Evolutionary conservation across 2,329 filamentous ascomycete genomes (phyloP).

Genomic region (Blastomyces gilchristii): DNA sequence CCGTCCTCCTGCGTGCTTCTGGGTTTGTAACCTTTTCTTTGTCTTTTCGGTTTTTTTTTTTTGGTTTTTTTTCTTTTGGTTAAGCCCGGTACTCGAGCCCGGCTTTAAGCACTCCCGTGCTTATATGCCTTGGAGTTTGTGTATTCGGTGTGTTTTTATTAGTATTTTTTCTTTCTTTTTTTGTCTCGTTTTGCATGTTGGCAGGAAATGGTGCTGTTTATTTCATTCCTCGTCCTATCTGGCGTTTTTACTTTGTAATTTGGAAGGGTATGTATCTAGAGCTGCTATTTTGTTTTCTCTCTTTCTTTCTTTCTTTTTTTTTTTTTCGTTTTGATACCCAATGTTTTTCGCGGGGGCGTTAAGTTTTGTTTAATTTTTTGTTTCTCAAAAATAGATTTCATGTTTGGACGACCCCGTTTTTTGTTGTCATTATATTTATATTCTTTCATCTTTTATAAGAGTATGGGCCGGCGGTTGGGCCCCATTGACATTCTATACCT

Average conservation of each 20-base stretch:
- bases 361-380: neutral
- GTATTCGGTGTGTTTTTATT: neutral
- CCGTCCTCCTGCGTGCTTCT: neutral
- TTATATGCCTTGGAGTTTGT: neutral
- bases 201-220: neutral
- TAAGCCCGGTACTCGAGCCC: neutral
- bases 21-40: neutral
- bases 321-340: constrained; percentile 4
- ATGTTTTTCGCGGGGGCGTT: constrained; percentile 2
- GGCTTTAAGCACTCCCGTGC: neutral
- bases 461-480: constrained; percentile 7
- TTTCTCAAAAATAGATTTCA: neutral
- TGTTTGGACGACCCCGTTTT: constrained; percentile 1
- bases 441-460: constrained; percentile 16
- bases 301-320: no score
- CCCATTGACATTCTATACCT: neutral
- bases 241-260: constrained; percentile 3
- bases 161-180: neutral
- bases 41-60: neutral
- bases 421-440: neutral
- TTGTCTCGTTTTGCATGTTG: neutral
- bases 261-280: constrained; percentile 1
- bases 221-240: neutral
- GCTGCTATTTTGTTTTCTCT: neutral
- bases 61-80: neutral